These are phyloP conservation scores for Cercospora sp. DNA, from an alignment of 2,329 filamentous ascomycete species.

Conservation along the genomic window DNA sequence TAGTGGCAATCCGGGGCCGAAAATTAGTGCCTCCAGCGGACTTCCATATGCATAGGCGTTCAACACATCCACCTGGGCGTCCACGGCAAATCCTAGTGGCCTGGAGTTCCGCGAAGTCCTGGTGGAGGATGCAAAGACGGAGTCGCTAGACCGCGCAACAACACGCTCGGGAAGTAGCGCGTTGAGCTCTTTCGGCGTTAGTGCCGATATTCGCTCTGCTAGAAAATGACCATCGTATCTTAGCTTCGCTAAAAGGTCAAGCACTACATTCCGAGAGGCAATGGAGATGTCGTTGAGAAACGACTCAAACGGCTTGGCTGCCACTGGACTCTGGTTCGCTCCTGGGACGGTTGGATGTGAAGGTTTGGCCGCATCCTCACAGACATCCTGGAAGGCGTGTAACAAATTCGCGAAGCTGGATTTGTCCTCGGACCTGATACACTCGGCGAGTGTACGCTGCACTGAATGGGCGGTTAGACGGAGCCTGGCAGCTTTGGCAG, in stretches of 20 bases:
- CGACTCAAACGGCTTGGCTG: slow-evolving; percentile 43
- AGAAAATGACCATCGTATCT: slow-evolving; percentile 86
- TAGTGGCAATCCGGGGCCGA: slow-evolving; percentile 45
- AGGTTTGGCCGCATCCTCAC: slow-evolving; percentile 70
- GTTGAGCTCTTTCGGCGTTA: slow-evolving; percentile 74
- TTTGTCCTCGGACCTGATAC: slow-evolving; percentile 77
- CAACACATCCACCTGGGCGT: slow-evolving; percentile 32
- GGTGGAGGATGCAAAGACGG: slow-evolving; percentile 66
- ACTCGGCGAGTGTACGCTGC: slow-evolving; percentile 73
- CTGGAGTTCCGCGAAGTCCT: slow-evolving; percentile 48
- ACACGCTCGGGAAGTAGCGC: slow-evolving; percentile 77
- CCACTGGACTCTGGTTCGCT: slow-evolving; percentile 64
- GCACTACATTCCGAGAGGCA: slow-evolving; percentile 70
- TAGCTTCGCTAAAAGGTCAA: slow-evolving; percentile 78
- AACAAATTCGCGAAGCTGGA: slow-evolving; percentile 72
- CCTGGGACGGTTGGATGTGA: slow-evolving; percentile 3
- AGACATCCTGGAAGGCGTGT: slow-evolving; percentile 74
- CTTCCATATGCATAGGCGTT: slow-evolving; percentile 29
- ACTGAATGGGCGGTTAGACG: slow-evolving; percentile 72
- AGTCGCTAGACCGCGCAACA: slow-evolving; percentile 77
- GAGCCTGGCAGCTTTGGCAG: slow-evolving; percentile 71
- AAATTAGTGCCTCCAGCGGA: slow-evolving; percentile 33
- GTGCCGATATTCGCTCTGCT: slow-evolving; percentile 73
- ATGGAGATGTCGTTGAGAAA: slow-evolving; percentile 69
- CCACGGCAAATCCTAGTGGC: slow-evolving; percentile 33